phyloP scores from a whole-genome alignment of 2,329 filamentous ascomycete genomes.

The Diaporthe sp. region DNA sequence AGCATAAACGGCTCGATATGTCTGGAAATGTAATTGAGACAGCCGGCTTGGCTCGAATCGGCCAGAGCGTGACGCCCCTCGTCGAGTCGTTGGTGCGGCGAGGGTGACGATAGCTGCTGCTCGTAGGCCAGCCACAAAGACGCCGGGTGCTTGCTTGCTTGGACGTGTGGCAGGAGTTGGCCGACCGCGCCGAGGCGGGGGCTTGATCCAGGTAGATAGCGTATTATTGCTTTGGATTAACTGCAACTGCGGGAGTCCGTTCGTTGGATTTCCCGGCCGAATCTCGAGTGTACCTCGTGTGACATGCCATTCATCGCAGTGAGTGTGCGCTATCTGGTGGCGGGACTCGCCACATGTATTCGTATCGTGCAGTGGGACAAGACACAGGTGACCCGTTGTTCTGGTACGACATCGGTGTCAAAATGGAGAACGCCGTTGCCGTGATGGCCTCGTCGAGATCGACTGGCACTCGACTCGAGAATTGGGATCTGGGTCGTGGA shows the following conservation, averaged over 20 bases:
- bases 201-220: not conserved
- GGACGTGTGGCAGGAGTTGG: not conserved
- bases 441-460: not conserved
- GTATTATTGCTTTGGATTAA: not conserved
- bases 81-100: not conserved
- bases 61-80: not conserved
- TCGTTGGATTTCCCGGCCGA: not conserved
- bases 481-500: not conserved
- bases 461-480: not conserved
- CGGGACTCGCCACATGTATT: not conserved
- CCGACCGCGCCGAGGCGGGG: not conserved
- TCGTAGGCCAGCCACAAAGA: not conserved
- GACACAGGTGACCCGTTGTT: constrained; percentile 5
- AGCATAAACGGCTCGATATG: constrained; percentile 12
- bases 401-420: not conserved
- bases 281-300: not conserved
- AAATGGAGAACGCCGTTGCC: not conserved
- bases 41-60: constrained; percentile 1
- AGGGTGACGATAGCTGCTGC: not conserved
- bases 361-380: not conserved
- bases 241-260: not conserved
- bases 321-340: not conserved
- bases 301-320: not conserved
- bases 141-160: not conserved
- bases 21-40: constrained; percentile 9